Percentiles rank a stretch among this genome's conserved stretches.
These are phyloP conservation scores for Polychytrium aggregatum DNA, from an alignment of 192 early-diverging fungal genomes.

Conservation along the genomic window DNA sequence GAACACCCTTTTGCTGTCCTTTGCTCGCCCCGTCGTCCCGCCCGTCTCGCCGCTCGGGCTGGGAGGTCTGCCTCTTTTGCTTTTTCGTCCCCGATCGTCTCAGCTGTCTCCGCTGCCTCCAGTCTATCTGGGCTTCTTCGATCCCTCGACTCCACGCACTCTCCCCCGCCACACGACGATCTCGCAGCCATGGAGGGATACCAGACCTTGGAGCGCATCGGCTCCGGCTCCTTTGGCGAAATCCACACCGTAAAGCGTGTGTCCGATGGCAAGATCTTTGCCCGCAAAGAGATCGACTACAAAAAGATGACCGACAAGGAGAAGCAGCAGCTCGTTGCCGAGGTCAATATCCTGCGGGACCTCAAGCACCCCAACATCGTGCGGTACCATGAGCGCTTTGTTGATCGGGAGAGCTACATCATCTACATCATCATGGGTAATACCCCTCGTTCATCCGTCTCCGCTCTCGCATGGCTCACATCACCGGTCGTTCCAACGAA, in stretches of 20 bases:
- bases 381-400: slow-evolving; percentile 54
- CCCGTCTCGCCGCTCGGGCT: too few relatives aligned
- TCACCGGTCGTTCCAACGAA: too few relatives aligned
- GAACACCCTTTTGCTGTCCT: too few relatives aligned
- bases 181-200: slow-evolving; percentile 34
- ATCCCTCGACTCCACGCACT: too few relatives aligned
- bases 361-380: slow-evolving; percentile 64
- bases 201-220: slow-evolving; percentile 54
- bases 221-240: slow-evolving; percentile 60
- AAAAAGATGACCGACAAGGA: slow-evolving; percentile 62
- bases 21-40: too few relatives aligned
- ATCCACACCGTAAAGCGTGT: slow-evolving; percentile 57
- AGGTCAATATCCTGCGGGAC: slow-evolving; percentile 64
- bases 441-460: too few relatives aligned
- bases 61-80: too few relatives aligned
- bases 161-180: not conserved
- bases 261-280: slow-evolving; percentile 56
- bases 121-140: too few relatives aligned
- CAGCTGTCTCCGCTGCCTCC: too few relatives aligned
- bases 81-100: too few relatives aligned
- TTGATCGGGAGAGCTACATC: slow-evolving; percentile 50
- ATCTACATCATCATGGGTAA: slow-evolving; percentile 67
- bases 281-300: slow-evolving; percentile 71
- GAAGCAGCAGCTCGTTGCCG: slow-evolving; percentile 59
- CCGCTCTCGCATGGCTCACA: too few relatives aligned